A percentile compares a stretch with the other conserved stretches of the same genome.
Evolutionary conservation across 2,329 filamentous ascomycete genomes (phyloP).

Genomic region (Penicillium sp.): DNA sequence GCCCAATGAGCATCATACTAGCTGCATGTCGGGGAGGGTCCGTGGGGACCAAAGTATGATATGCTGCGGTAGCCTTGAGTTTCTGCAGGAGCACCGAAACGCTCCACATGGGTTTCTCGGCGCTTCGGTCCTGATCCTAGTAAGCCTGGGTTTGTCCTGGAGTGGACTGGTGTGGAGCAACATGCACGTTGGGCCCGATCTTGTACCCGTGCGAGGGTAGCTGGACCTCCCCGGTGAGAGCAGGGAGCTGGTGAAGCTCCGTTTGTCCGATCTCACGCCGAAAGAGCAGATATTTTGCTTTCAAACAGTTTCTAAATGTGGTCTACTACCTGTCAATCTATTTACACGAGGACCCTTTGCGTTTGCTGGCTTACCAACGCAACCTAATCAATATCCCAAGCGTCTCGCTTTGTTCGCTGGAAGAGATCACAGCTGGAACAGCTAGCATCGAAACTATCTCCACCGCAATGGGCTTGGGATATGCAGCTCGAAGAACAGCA

Average conservation of each 20-base stretch:
- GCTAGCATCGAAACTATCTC: not conserved
- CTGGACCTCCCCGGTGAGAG: not conserved
- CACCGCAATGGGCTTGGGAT: constrained; percentile 10
- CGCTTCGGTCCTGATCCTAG: constrained; percentile 3
- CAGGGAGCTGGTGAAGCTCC: not conserved
- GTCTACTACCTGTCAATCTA: no score
- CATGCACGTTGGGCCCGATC: constrained; percentile 8
- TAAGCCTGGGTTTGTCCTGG: constrained; percentile 5
- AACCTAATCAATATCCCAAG: not conserved
- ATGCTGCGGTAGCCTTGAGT: constrained; percentile 21
- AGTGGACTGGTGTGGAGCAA: constrained; percentile 14
- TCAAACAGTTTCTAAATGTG: not conserved
- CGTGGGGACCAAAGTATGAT: constrained; percentile 21
- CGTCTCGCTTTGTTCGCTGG: constrained; percentile 6
- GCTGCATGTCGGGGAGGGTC: constrained; percentile 19
- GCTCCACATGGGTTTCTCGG: constrained; percentile 20
- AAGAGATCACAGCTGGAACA: not conserved
- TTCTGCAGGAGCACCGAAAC: constrained; percentile 17
- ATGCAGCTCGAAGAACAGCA: constrained; percentile 13
- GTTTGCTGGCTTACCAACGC: constrained; percentile 4
- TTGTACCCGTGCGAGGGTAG: constrained; percentile 3
- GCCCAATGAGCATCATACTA: constrained; percentile 17
- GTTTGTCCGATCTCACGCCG: constrained; percentile 16
- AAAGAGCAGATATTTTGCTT: not conserved
- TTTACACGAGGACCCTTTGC: not conserved